Evolutionary conservation across 352 stramenopile genomes (phyloP).

Genomic region (Globisporangium camurandrum): DNA sequence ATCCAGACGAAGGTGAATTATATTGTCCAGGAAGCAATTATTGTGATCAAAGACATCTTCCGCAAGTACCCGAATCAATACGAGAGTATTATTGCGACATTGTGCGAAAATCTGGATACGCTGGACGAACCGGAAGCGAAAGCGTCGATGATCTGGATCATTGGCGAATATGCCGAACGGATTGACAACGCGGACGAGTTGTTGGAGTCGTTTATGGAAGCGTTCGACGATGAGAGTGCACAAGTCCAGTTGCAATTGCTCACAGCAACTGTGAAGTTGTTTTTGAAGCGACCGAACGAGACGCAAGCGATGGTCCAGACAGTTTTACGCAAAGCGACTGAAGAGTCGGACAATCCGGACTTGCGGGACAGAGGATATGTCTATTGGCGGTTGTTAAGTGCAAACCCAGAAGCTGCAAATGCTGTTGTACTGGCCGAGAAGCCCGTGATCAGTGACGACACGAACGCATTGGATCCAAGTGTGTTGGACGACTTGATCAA

Average conservation of each 20-base stretch:
- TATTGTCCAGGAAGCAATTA: slow-evolving; percentile 98
- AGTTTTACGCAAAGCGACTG: slow-evolving; percentile 96
- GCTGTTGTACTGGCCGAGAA: slow-evolving; percentile 98
- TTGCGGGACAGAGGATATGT: slow-evolving; percentile 98
- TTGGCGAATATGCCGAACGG: slow-evolving; percentile 98
- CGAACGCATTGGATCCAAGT: slow-evolving; percentile 90
- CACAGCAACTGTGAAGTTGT: slow-evolving; percentile 98
- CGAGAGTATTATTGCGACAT: slow-evolving; percentile 97
- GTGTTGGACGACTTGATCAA: slow-evolving; percentile 95
- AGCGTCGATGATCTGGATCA: slow-evolving; percentile 99
- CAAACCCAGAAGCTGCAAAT: slow-evolving; percentile 97
- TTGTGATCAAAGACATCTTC: slow-evolving; percentile 99
- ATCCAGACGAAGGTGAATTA: slow-evolving; percentile 99
- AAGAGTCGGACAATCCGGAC: slow-evolving; percentile 98
- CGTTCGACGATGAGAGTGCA: slow-evolving; percentile 96
- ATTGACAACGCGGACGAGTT: slow-evolving; percentile 99
- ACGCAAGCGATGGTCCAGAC: slow-evolving; percentile 96
- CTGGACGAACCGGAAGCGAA: slow-evolving; percentile 99
- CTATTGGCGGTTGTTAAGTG: slow-evolving; percentile 99
- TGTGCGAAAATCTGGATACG: slow-evolving; percentile 99
- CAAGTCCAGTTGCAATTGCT: slow-evolving; percentile 97
- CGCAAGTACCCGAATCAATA: slow-evolving; percentile 99
- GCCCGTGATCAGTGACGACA: slow-evolving; percentile 99
- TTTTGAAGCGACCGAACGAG: slow-evolving; percentile 94
- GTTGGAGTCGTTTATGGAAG: slow-evolving; percentile 97